A percentile compares a stretch with the other conserved stretches of the same genome.
Evolutionary conservation across 345 rosid species (phyloP).

Genomic region (Camelina laxa): DNA sequence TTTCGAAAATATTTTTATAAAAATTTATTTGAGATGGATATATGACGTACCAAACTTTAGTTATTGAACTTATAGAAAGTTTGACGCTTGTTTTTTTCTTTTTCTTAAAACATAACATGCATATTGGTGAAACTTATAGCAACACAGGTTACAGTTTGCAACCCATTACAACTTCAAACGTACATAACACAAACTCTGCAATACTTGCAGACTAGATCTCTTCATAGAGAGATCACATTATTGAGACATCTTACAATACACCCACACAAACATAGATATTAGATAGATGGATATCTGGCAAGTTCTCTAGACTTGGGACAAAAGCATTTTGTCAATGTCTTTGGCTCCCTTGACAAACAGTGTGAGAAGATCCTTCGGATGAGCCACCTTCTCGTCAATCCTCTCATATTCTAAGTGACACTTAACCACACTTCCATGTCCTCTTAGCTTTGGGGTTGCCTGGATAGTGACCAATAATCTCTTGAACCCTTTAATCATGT

Average conservation of each 20-base stretch:
- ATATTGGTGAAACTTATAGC: too few species aligned
- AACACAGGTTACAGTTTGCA: not conserved
- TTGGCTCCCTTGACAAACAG: not conserved
- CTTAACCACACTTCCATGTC: conserved; percentile 34
- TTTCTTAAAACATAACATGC: too few species aligned
- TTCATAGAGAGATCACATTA: conserved; percentile 26
- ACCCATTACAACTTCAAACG: not conserved
- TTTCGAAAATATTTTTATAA: too few species aligned
- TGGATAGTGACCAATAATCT: conserved; percentile 12
- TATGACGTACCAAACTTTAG: too few species aligned
- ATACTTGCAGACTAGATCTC: conserved; percentile 14
- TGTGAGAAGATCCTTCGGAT: conserved; percentile 29
- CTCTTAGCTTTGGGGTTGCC: conserved; percentile 23
- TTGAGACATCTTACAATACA: not conserved
- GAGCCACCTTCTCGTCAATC: conserved; percentile 25
- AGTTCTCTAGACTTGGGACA: not conserved
- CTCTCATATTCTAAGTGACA: conserved; percentile 30
- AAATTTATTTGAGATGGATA: too few species aligned
- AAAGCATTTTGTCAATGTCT: conserved; percentile 25
- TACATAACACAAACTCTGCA: conserved; percentile 6
- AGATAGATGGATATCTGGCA: not conserved
- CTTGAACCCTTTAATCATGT: conserved; percentile 24
- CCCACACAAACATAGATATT: conserved; percentile 19
- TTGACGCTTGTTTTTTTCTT: too few species aligned
- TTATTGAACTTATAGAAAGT: too few species aligned